phyloP scores from a whole-genome alignment of 257 asterid genomes.

The Solanum clarkiae region DNA sequence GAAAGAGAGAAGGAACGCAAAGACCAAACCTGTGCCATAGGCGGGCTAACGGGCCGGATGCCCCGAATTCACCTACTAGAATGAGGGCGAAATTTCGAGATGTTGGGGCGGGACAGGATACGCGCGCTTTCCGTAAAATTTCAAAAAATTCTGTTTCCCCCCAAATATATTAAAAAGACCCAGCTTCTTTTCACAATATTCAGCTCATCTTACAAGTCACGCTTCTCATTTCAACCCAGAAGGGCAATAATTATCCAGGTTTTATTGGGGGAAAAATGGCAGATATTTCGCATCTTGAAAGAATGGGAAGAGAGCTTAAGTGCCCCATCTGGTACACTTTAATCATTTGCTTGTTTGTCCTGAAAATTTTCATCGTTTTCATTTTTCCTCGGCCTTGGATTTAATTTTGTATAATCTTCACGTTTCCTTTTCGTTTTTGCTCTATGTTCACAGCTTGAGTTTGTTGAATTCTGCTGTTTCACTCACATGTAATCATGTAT shows the following conservation, averaged over 20 bases:
- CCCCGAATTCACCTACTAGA: not conserved
- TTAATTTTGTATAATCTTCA: not conserved
- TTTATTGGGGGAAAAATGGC: slow-evolving; percentile 28
- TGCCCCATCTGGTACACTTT: slow-evolving; percentile 80
- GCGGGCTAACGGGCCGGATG: not conserved
- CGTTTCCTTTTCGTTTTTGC: not conserved
- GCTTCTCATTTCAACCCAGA: not conserved
- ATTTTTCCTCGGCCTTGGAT: not conserved
- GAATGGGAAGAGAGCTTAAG: slow-evolving; percentile 96
- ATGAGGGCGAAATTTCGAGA: not conserved
- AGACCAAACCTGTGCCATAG: not conserved
- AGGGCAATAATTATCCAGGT: not conserved
- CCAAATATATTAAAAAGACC: not conserved
- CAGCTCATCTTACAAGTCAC: not conserved
- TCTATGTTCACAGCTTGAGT: slow-evolving; percentile 56
- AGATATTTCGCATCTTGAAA: slow-evolving; percentile 64
- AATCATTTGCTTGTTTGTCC: not conserved
- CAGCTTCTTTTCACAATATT: not conserved
- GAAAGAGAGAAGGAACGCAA: too few species aligned
- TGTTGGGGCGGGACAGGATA: not conserved
- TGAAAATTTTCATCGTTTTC: not conserved
- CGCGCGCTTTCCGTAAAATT: not conserved
- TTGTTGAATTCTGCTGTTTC: slow-evolving; percentile 70
- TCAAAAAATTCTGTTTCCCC: not conserved
- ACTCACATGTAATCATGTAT: slow-evolving; percentile 85